phyloP scores from a whole-genome alignment of 164 flowering plant genomes.

The Stephania cephalantha region DNA sequence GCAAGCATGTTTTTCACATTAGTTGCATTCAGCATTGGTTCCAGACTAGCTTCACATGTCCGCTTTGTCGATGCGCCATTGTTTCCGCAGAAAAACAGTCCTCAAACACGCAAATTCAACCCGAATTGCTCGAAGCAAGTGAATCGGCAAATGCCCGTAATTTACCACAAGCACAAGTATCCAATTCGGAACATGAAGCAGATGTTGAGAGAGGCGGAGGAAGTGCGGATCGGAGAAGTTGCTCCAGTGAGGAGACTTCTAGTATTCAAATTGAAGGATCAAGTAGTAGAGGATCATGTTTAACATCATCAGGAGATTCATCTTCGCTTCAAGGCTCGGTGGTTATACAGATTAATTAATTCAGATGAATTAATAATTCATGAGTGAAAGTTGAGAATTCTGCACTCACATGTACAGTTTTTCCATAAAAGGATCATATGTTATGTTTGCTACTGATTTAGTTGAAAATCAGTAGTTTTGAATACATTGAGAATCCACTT shows the following conservation, averaged over 20 bases:
- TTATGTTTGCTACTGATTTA: neutral
- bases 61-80: constrained; percentile 57
- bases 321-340: neutral
- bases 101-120: neutral
- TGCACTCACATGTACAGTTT: neutral
- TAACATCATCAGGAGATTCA: neutral
- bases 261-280: constrained; percentile 4
- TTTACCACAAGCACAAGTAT: neutral
- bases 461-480: neutral
- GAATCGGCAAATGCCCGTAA: neutral
- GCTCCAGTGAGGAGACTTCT: neutral
- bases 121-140: neutral
- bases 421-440: neutral
- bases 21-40: constrained; percentile 82
- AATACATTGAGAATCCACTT: too few species aligned
- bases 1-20: constrained; percentile 73
- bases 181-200: neutral
- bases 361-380: constrained; percentile 1
- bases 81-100: constrained; percentile 9
- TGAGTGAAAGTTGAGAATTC: neutral
- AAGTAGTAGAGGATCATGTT: neutral
- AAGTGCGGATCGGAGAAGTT: neutral
- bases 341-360: neutral
- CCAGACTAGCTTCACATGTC: constrained; percentile 61
- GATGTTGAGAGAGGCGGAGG: neutral